phyloP scores from a whole-genome alignment of 1,284 basidiomycete genomes.

The Cryptococcus sp. region DNA sequence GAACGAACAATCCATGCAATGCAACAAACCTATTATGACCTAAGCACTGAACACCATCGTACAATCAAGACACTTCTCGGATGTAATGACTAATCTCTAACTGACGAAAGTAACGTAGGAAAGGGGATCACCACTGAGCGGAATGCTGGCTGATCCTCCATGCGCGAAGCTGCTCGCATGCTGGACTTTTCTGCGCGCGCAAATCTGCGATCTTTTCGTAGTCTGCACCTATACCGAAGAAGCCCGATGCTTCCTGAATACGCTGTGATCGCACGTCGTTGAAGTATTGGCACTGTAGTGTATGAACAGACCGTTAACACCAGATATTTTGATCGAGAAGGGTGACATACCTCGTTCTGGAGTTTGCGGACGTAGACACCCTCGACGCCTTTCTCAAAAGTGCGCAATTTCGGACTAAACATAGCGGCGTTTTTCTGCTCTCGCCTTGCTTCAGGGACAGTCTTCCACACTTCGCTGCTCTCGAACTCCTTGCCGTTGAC shows the following conservation, averaged over 20 bases:
- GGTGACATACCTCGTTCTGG: slow-evolving; percentile 68
- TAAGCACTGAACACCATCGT: no score
- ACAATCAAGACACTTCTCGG: no score
- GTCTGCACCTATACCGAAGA: slow-evolving; percentile 86
- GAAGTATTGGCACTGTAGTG: slow-evolving; percentile 40
- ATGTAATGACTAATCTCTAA: no score
- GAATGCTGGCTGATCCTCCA: slow-evolving; percentile 30
- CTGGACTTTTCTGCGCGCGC: slow-evolving; percentile 50
- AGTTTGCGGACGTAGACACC: slow-evolving; percentile 68
- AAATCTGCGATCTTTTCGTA: slow-evolving; percentile 66
- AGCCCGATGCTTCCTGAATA: slow-evolving; percentile 73
- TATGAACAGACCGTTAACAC: background rate
- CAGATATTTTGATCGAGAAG: background rate
- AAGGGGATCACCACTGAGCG: slow-evolving; percentile 3
- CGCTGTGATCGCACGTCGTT: slow-evolving; percentile 45
- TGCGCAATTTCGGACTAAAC: slow-evolving; percentile 42
- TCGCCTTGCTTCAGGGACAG: slow-evolving; percentile 66
- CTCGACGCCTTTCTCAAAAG: slow-evolving; percentile 62
- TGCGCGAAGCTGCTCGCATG: slow-evolving; percentile 62
- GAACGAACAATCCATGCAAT: no score
- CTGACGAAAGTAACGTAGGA: no score
- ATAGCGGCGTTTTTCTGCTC: slow-evolving; percentile 55
- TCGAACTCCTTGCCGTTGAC: slow-evolving; percentile 80
- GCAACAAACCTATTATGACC: no score
- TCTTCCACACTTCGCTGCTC: slow-evolving; percentile 64